phyloP scores from a whole-genome alignment of 768 basidiomycete genomes.

The Wakefieldia striispora region DNA sequence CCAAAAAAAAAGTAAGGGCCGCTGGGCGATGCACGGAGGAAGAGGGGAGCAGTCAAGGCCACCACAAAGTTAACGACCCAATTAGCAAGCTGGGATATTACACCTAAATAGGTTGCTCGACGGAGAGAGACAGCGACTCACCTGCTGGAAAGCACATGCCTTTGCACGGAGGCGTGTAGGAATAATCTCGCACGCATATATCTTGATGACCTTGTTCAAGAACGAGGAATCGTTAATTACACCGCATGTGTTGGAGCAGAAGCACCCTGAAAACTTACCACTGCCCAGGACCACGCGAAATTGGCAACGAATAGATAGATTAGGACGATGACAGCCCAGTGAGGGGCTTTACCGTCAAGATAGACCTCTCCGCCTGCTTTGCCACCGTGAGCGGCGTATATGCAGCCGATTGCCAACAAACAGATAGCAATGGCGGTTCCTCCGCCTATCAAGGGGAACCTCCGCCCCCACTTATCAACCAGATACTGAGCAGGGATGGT shows the following conservation, averaged over 20 bases:
- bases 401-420: slow-evolving; percentile 41
- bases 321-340: slow-evolving; percentile 43
- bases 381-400: slow-evolving; percentile 43
- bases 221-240: neutral
- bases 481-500: slow-evolving; percentile 33
- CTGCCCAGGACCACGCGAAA: slow-evolving; percentile 45
- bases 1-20: slow-evolving; percentile 50
- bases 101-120: slow-evolving; percentile 3
- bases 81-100: slow-evolving; percentile 19
- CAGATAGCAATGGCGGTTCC: slow-evolving; percentile 38
- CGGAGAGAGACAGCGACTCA: slow-evolving; percentile 16
- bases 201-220: slow-evolving; percentile 30
- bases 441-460: slow-evolving; percentile 39
- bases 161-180: slow-evolving; percentile 46
- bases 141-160: slow-evolving; percentile 44
- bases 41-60: slow-evolving; percentile 46
- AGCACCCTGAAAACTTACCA: slow-evolving; percentile 23
- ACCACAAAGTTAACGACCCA: slow-evolving; percentile 41
- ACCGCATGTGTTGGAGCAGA: neutral
- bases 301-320: slow-evolving; percentile 47
- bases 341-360: slow-evolving; percentile 18
- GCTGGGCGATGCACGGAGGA: slow-evolving; percentile 42
- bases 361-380: slow-evolving; percentile 22
- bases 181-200: slow-evolving; percentile 46
- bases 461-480: slow-evolving; percentile 39